Evolutionary conservation across 768 basidiomycete species (phyloP).

Genomic region (Russula olivacea): DNA sequence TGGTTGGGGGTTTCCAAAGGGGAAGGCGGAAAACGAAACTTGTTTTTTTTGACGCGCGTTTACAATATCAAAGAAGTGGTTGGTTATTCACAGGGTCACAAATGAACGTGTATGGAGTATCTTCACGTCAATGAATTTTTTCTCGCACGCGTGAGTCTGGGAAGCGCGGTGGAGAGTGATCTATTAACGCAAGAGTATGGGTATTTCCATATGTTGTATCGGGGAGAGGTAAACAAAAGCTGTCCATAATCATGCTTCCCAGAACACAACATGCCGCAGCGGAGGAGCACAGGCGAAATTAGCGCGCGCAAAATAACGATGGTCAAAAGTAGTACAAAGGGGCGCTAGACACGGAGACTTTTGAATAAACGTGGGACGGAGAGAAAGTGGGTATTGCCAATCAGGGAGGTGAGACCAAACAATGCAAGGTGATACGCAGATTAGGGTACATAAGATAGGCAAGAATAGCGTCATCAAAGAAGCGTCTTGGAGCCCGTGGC

Average conservation of each 20-base stretch:
- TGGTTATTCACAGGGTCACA: not conserved
- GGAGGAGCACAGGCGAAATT: conserved; percentile 14
- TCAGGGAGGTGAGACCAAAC: conserved; percentile 18
- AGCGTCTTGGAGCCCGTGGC: conserved; percentile 19
- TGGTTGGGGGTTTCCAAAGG: not conserved
- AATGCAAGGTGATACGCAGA: conserved; percentile 17
- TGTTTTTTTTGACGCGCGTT: conserved; percentile 10
- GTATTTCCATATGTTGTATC: conserved; percentile 24
- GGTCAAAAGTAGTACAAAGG: conserved; percentile 22
- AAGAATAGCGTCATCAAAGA: conserved; percentile 24
- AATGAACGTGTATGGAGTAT: not conserved
- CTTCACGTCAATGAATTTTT: conserved; percentile 3
- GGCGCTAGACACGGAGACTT: conserved; percentile 19
- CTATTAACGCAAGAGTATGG: conserved; percentile 20
- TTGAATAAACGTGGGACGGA: conserved; percentile 22
- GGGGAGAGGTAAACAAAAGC: conserved; percentile 6
- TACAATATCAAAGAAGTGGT: conserved; percentile 6
- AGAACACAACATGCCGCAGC: conserved; percentile 23
- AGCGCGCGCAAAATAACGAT: conserved; percentile 20
- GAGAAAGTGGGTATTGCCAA: conserved; percentile 23
- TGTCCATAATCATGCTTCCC: conserved; percentile 26
- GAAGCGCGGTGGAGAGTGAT: conserved; percentile 14
- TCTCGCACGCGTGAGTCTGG: conserved; percentile 13
- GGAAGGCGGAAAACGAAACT: not conserved
- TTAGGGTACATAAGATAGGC: conserved; percentile 26